Evolutionary conservation across 177 flowering plant species (phyloP), one percentile per base, ranked within the genome.

Genomic region (Vitis hybrid): DNA sequence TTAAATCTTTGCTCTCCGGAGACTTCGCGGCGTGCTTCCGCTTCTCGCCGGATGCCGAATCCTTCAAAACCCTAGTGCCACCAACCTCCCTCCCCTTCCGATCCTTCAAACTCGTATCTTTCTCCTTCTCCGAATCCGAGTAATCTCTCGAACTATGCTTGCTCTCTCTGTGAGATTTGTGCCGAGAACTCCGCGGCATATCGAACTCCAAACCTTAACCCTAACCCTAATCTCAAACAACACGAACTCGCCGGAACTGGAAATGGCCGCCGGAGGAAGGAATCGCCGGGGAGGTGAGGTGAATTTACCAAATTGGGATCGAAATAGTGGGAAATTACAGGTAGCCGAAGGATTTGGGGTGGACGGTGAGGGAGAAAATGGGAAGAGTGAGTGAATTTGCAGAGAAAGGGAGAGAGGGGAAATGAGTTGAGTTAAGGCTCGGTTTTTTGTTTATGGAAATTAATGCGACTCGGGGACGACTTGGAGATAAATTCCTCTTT

Each of bases 71-170:
- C 75, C 73, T 78, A 71, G 31, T 20, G 51, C 70, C 55, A 33
- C 65, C 50, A 56, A 77, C 80, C 15, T 77, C 78, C 62, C 55
- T 78, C 16, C 53, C 55, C 70, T 68, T 78, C 68, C 66, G 55
- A 14, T 78, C 84, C 66, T 72, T 80, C 49, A 68, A 29, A 60
- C 72, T 53, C 39, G 78, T 77, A 22, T 78, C 84, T 50, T 66
- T 76, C 65, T 81, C 84, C 50, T 66, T 76, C 65, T 81, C 84
- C 50, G 81, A 81, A 50, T 78, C 84, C 10, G 84, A 81, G 49
- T 65, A 78, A 1, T 81, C 84, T 60, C 72, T 75, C 60, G 81
- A 81, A 22, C 81, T 74, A 22, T 78, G 81, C 72, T 76, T 81
- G 68, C 81, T 78, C 58, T 39, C 45, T 39, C 8, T 39, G 45